These are phyloP conservation scores for Cajanus cajan DNA, from an alignment of 306 rosid genomes.

Conservation along the genomic window DNA sequence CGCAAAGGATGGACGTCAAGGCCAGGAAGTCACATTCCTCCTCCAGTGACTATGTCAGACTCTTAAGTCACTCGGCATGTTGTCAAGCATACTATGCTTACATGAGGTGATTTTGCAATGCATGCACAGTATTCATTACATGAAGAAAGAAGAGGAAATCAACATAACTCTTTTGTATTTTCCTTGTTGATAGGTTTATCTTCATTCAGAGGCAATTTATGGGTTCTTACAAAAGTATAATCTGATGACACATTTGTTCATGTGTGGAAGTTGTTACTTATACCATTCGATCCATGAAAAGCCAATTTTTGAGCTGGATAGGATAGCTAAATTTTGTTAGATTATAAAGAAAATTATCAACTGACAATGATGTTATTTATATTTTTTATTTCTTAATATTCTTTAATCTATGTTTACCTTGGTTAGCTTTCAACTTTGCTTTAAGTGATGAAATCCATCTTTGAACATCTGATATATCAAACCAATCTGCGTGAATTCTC, in stretches of 20 bases:
- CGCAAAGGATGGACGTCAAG: slow-evolving; percentile 83
- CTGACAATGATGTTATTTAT: background rate
- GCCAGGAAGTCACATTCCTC: slow-evolving; percentile 72
- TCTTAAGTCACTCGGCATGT: slow-evolving; percentile 21
- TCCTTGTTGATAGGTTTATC: slow-evolving; percentile 14
- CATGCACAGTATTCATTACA: background rate
- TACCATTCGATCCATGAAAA: slow-evolving; percentile 10
- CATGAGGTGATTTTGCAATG: background rate
- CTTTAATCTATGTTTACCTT: slow-evolving; percentile 5
- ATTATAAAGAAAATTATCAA: background rate
- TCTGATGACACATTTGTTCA: background rate
- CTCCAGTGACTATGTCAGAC: slow-evolving; percentile 25
- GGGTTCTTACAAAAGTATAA: background rate
- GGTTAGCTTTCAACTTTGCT: background rate
- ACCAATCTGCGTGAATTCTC: background rate
- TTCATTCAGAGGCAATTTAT: slow-evolving; percentile 1
- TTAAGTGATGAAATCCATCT: background rate
- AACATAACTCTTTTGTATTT: background rate
- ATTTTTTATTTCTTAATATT: background rate
- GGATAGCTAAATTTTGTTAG: background rate
- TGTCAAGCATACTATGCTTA: background rate
- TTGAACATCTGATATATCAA: background rate
- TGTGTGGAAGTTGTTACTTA: slow-evolving; percentile 9
- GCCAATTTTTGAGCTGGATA: background rate
- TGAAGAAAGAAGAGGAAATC: slow-evolving; percentile 4